A percentile compares a stretch with the other conserved stretches of the same genome.
These are phyloP conservation scores for Suzukiozyma palmioleophila DNA, from an alignment of 1,139 yeast genomes.

Conservation along the genomic window DNA sequence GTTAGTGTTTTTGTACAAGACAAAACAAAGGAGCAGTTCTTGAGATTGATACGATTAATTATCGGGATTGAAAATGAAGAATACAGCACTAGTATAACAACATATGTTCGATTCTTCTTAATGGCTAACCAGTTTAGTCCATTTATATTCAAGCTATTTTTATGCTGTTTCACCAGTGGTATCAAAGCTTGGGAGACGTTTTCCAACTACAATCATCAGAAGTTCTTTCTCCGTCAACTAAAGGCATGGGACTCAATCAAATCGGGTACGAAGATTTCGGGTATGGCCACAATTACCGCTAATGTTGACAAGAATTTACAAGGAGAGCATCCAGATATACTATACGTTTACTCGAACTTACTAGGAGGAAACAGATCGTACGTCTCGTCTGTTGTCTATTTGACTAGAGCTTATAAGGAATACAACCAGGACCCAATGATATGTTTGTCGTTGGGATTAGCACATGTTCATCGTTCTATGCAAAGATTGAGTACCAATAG, in stretches of 20 bases:
- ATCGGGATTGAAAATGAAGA: slow-evolving; percentile 58
- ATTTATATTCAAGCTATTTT: slow-evolving; percentile 60
- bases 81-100: slow-evolving; percentile 40
- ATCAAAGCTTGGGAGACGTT: slow-evolving; percentile 52
- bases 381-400: slow-evolving; percentile 69
- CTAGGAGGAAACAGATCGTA: slow-evolving; percentile 82
- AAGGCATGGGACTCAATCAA: slow-evolving; percentile 79
- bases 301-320: slow-evolving; percentile 33
- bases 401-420: slow-evolving; percentile 57
- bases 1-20: slow-evolving; percentile 75
- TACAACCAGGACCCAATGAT: slow-evolving; percentile 76
- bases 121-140: slow-evolving; percentile 73
- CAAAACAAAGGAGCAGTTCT: slow-evolving; percentile 47
- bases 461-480: slow-evolving; percentile 88
- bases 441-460: slow-evolving; percentile 67
- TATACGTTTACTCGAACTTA: slow-evolving; percentile 74
- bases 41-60: slow-evolving; percentile 62
- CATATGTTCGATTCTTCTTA: slow-evolving; percentile 58
- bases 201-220: slow-evolving; percentile 80
- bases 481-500: slow-evolving; percentile 84
- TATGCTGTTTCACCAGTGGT: slow-evolving; percentile 66
- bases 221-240: slow-evolving; percentile 80
- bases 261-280: slow-evolving; percentile 50
- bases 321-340: slow-evolving; percentile 63
- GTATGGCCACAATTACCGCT: slow-evolving; percentile 69